phyloP scores from a whole-genome alignment of 208 protist species.

The Crithidia thermophila region DNA sequence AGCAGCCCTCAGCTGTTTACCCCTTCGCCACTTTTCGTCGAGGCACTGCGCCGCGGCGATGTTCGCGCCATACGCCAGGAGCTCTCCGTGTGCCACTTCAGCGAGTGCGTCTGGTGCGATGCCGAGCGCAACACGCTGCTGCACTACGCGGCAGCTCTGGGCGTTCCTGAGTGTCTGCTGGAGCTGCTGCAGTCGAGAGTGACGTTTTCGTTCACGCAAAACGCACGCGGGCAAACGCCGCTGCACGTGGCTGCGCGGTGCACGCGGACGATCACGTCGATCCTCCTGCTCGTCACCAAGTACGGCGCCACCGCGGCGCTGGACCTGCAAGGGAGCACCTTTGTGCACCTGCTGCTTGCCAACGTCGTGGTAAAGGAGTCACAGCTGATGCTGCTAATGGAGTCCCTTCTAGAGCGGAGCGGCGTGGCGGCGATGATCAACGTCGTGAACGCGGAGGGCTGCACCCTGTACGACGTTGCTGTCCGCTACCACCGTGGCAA shows the following conservation, averaged over 20 bases:
- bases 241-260: slow-evolving; percentile 43
- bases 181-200: slow-evolving; percentile 30
- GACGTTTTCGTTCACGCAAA: slow-evolving; percentile 26
- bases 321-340: slow-evolving; percentile 43
- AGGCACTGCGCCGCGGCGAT: slow-evolving; percentile 16
- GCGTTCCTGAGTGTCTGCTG: slow-evolving; percentile 41
- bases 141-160: slow-evolving; percentile 43
- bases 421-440: slow-evolving; percentile 36
- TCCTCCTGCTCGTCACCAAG: slow-evolving; percentile 52
- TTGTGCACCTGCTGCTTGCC: slow-evolving; percentile 58
- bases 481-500: slow-evolving; percentile 14
- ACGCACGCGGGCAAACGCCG: slow-evolving; percentile 52
- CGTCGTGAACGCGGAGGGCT: slow-evolving; percentile 20
- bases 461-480: slow-evolving; percentile 57
- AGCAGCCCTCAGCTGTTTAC: background rate
- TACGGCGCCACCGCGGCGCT: slow-evolving; percentile 36
- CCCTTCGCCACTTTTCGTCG: slow-evolving; percentile 6
- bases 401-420: slow-evolving; percentile 33
- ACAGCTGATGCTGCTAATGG: slow-evolving; percentile 38
- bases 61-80: slow-evolving; percentile 11
- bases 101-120: slow-evolving; percentile 23
- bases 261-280: slow-evolving; percentile 21
- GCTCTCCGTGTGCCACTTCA: background rate
- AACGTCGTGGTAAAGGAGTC: slow-evolving; percentile 34
- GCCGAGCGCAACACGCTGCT: slow-evolving; percentile 30